phyloP scores from a whole-genome alignment of 225 moss, liverwort and hornwort species.

The Pleurozium schreberi region DNA sequence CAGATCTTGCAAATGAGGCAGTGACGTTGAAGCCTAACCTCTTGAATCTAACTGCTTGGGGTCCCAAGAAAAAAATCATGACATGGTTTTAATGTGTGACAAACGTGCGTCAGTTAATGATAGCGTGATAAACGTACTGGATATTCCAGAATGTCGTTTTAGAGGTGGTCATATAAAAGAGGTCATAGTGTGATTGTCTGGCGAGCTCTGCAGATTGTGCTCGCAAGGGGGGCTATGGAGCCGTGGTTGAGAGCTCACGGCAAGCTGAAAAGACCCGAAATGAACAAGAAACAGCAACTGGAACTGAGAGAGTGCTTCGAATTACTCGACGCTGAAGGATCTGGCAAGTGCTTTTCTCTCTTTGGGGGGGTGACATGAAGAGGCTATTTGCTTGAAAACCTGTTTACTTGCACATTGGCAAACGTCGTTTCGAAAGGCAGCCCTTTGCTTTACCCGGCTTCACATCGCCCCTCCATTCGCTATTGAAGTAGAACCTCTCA shows the following conservation, averaged over 20 bases:
- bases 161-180: not conserved
- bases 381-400: not conserved
- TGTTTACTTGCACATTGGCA: not conserved
- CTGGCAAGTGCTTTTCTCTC: conserved; percentile 13
- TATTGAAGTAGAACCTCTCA: no score
- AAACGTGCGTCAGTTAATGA: not conserved
- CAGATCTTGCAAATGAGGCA: not conserved
- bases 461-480: not conserved
- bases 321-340: conserved; percentile 55
- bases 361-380: not conserved
- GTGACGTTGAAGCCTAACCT: not conserved
- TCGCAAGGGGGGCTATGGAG: conserved; percentile 42
- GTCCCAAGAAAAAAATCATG: not conserved
- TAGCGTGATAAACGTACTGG: not conserved
- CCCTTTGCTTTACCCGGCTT: not conserved
- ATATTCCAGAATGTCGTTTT: not conserved
- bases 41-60: not conserved
- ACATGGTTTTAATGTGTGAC: not conserved
- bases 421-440: not conserved
- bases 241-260: conserved; percentile 66
- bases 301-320: conserved; percentile 85
- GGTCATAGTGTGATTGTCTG: not conserved
- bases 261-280: conserved; percentile 57
- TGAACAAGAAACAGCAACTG: conserved; percentile 69
- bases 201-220: conserved; percentile 25